Percentiles rank a stretch among this genome's conserved stretches.
phyloP scores from a whole-genome alignment of 1,284 basidiomycete species.

The Apiotrichum gracile region DNA sequence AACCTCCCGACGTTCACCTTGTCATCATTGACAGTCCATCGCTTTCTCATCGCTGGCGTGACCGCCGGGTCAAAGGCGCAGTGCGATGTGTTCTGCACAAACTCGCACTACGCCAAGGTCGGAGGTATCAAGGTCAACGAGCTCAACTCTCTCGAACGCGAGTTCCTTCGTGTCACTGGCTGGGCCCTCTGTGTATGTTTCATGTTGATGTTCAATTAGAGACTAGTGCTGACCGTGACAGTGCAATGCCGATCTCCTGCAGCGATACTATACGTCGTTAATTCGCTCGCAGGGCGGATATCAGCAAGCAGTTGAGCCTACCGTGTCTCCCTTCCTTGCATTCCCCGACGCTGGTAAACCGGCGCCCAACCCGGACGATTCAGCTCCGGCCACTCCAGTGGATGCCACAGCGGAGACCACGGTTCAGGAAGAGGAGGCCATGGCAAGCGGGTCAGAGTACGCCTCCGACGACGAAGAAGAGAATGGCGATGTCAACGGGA shows the following conservation, averaged over 20 bases:
- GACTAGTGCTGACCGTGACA: slow-evolving; percentile 14
- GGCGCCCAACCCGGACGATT: not conserved
- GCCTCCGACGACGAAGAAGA: not conserved
- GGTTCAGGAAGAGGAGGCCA: not conserved
- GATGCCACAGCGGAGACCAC: not conserved
- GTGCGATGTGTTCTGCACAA: slow-evolving; percentile 88
- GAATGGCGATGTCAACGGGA: not conserved
- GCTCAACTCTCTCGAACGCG: slow-evolving; percentile 85
- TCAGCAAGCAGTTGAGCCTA: slow-evolving; percentile 35
- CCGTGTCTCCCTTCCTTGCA: slow-evolving; percentile 30
- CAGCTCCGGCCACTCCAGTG: slow-evolving; percentile 5
- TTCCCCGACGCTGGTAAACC: slow-evolving; percentile 27
- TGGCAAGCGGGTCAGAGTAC: not conserved
- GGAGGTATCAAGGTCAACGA: slow-evolving; percentile 84
- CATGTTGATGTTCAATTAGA: not conserved
- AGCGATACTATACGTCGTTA: slow-evolving; percentile 48
- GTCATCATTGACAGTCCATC: slow-evolving; percentile 88
- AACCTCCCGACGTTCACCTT: slow-evolving; percentile 80
- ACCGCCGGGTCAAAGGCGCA: slow-evolving; percentile 82
- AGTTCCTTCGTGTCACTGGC: slow-evolving; percentile 81
- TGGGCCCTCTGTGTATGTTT: slow-evolving; percentile 81
- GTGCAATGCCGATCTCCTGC: slow-evolving; percentile 46
- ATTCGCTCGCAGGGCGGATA: slow-evolving; percentile 46
- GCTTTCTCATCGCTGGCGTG: slow-evolving; percentile 85
- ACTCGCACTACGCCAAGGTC: slow-evolving; percentile 84